Conservation (phyloP, 352 stramenopile genomes). For the Phytophthora sp. region DNA sequence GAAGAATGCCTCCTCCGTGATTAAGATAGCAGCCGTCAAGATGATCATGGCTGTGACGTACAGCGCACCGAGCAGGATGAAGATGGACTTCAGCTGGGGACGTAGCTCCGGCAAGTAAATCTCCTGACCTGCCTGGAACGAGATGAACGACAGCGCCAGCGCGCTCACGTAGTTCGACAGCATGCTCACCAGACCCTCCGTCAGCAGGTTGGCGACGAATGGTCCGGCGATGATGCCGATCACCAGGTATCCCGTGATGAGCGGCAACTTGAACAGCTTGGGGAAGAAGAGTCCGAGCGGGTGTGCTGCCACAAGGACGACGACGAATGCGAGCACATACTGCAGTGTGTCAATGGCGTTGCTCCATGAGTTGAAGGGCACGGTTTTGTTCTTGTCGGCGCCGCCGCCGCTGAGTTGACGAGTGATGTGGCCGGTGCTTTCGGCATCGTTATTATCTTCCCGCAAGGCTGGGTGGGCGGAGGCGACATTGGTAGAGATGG, state of each 20-base stretch:
- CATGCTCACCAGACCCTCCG: conserved; percentile 38
- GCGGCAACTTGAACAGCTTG: conserved; percentile 53
- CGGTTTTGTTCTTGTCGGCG: conserved; percentile 33
- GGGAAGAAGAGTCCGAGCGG: conserved; percentile 68
- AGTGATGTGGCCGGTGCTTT: neutral
- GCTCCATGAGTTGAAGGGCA: conserved; percentile 53
- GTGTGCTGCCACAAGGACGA: conserved; percentile 62
- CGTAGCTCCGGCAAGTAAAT: conserved; percentile 65
- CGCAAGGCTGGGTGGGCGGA: conserved; percentile 14
- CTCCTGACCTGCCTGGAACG: conserved; percentile 71
- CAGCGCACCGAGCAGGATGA: conserved; percentile 48
- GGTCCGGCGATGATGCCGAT: conserved; percentile 59
- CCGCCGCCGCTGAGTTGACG: conserved; percentile 22
- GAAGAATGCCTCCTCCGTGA: conserved; percentile 56
- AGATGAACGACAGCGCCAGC: conserved; percentile 73
- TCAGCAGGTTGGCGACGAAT: conserved; percentile 58
- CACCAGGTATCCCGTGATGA: conserved; percentile 75
- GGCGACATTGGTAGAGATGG: conserved; percentile 13
- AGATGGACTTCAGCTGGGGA: conserved; percentile 64
- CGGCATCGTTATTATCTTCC: conserved; percentile 17
- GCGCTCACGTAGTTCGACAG: conserved; percentile 59
- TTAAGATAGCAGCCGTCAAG: conserved; percentile 37
- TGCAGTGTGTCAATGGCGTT: conserved; percentile 49
- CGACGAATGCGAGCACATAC: conserved; percentile 49
- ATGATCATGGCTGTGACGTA: conserved; percentile 62